Base-by-base conservation (phyloP, 768 basidiomycete genomes). In the Agrocybe pediades region DNA sequence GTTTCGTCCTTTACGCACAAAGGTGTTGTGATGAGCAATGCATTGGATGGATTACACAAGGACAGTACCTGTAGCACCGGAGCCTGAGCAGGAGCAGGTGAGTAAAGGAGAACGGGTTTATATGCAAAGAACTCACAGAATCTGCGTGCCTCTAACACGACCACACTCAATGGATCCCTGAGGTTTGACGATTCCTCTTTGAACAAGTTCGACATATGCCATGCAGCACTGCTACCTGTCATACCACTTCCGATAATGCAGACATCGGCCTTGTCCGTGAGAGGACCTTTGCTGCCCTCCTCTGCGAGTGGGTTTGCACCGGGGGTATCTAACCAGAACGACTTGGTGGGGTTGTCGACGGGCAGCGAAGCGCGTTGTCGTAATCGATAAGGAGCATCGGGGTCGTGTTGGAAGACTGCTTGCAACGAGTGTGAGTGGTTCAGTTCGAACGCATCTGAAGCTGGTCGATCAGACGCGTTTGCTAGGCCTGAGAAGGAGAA, bases 231-330 rank as follows among this genome's bases (percentile, higher is more conserved):
- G 6, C 89, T 78, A 16, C 91, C 91, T 0, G 90, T 89, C 30
- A 92, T 86, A 0, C 91, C 90, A 25, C 86, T 83, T 6, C 92
- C 92, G 40, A 94, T 83, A 59, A 93, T 85, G 56, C 85, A 89
- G 8, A 92, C 71, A 61, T 93, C 90, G 2, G 84, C 83, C 46
- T 84, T 80, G 0, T 62, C 43, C 0, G 83, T 82, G n/a, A 92
- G 66, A 1, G 67, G 56, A 1, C 86, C 87, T 6, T 71, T 68
- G 61, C 89, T 90, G 0, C 91, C 92, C 50, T 82, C 79, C 2
- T 68, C 72, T 0, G 85, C 87, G 0, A 91, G 71, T 0, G 88
- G 88, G 63, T 88, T 90, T 0, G 78, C 85, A 19, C 73, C 76
- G 0, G 82, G 77, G 0, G 75, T 73, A 58, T 85, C 68, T 26